phyloP scores from a whole-genome alignment of 768 basidiomycete species.

The Neoboletus subvelutipes region DNA sequence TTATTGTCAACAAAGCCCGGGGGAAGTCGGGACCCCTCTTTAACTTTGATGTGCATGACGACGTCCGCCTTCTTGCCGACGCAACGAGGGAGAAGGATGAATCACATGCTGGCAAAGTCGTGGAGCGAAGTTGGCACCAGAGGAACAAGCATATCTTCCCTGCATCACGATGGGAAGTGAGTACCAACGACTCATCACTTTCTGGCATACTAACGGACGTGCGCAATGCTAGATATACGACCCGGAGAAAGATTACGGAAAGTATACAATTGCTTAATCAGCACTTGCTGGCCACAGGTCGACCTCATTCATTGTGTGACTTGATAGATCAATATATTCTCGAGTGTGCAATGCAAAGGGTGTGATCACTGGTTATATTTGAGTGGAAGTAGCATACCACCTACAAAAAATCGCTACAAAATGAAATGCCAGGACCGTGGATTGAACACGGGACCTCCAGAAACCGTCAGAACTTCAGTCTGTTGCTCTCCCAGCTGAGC shows the following conservation, averaged over 20 bases:
- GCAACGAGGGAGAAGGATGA: constrained; percentile 98
- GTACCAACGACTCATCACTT: constrained; percentile 19
- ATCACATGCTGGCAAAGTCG: constrained; percentile 97
- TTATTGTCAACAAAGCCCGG: constrained; percentile 96
- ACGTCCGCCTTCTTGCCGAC: constrained; percentile 90
- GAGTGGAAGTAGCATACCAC: not conserved
- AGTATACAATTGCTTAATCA: constrained; percentile 73
- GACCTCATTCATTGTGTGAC: not conserved
- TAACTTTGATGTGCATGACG: constrained; percentile 99
- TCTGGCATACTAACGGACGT: not conserved
- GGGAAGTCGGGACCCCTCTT: constrained; percentile 98
- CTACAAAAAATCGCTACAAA: constrained; percentile 1
- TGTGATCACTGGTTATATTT: not conserved
- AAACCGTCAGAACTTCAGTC: constrained; percentile 56
- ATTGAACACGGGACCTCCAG: constrained; percentile 81
- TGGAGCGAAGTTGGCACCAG: constrained; percentile 94
- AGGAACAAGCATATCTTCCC: constrained; percentile 98
- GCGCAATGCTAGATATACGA: constrained; percentile 68
- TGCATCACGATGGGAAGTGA: constrained; percentile 92
- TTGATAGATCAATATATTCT: not conserved
- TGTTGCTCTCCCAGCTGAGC: constrained; percentile 77
- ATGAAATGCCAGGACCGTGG: constrained; percentile 67
- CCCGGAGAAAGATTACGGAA: constrained; percentile 90
- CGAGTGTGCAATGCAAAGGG: not conserved
- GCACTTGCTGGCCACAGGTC: constrained; percentile 2